Percentiles rank a stretch among this genome's conserved stretches.
Evolutionary conservation across 1,284 basidiomycete species (phyloP).

Genomic region (Boletus smithii): DNA sequence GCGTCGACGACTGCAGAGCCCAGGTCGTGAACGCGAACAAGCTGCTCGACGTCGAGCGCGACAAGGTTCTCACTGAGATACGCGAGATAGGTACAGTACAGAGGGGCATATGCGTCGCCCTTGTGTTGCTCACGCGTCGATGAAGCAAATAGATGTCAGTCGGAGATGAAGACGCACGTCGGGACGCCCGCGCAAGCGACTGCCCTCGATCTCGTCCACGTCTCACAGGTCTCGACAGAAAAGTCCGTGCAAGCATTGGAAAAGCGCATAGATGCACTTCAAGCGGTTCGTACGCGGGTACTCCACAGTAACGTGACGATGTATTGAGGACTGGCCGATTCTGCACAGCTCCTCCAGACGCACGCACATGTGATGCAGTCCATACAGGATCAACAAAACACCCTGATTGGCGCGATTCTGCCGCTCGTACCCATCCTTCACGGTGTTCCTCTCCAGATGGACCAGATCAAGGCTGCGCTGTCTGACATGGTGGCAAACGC

Average conservation of each 20-base stretch:
- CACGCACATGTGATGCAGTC: slow-evolving; percentile 53
- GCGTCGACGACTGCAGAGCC: slow-evolving; percentile 40
- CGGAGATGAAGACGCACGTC: slow-evolving; percentile 52
- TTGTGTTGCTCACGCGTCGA: slow-evolving; percentile 8
- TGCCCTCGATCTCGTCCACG: slow-evolving; percentile 41
- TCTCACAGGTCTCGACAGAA: slow-evolving; percentile 37
- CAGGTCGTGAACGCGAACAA: slow-evolving; percentile 45
- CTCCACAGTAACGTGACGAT: background rate
- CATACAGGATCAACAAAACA: slow-evolving; percentile 36
- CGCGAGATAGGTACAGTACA: slow-evolving; percentile 41
- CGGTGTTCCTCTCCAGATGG: slow-evolving; percentile 53
- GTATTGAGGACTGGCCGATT: slow-evolving; percentile 6
- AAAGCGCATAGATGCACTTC: slow-evolving; percentile 55
- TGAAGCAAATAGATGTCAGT: slow-evolving; percentile 58
- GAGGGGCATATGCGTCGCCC: background rate
- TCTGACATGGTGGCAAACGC: slow-evolving; percentile 18
- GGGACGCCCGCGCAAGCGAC: slow-evolving; percentile 53
- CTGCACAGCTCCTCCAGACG: slow-evolving; percentile 39
- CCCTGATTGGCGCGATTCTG: slow-evolving; percentile 44
- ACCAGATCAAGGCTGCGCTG: slow-evolving; percentile 30
- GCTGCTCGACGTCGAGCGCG: slow-evolving; percentile 45
- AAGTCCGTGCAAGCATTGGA: slow-evolving; percentile 47
- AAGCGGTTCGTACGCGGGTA: slow-evolving; percentile 41
- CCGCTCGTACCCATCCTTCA: slow-evolving; percentile 59
- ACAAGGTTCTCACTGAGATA: slow-evolving; percentile 42